Evolutionary conservation across 1,284 basidiomycete species (phyloP).

Genomic region (Pseudozyma sp.): DNA sequence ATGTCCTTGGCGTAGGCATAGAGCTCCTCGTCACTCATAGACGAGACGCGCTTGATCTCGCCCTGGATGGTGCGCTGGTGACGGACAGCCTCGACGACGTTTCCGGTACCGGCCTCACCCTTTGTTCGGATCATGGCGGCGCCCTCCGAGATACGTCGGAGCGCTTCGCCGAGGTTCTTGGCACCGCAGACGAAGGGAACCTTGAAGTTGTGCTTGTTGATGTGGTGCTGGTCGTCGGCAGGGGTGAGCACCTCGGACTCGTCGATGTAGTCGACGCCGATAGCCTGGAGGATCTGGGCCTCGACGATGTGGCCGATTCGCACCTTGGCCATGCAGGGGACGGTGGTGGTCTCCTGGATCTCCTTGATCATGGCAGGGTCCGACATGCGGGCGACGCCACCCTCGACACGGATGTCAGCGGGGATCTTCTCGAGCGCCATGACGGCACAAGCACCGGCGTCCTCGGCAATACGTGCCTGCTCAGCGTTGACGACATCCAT

Average conservation of each 20-base stretch:
- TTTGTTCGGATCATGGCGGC: slow-evolving; percentile 71
- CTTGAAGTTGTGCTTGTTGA: slow-evolving; percentile 75
- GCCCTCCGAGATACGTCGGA: slow-evolving; percentile 95
- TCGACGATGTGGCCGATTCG: slow-evolving; percentile 92
- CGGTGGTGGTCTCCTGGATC: slow-evolving; percentile 78
- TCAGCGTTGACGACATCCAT: slow-evolving; percentile 78
- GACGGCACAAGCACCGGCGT: slow-evolving; percentile 96
- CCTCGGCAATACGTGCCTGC: slow-evolving; percentile 94
- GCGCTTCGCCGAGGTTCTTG: slow-evolving; percentile 81
- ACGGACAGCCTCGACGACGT: slow-evolving; percentile 91
- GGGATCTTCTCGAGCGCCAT: slow-evolving; percentile 91
- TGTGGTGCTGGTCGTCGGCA: slow-evolving; percentile 75
- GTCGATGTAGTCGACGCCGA: slow-evolving; percentile 98
- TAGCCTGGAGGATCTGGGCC: slow-evolving; percentile 85
- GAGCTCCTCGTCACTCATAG: slow-evolving; percentile 91
- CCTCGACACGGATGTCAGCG: slow-evolving; percentile 79
- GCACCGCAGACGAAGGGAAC: slow-evolving; percentile 76
- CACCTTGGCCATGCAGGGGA: slow-evolving; percentile 82
- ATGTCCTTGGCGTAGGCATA: slow-evolving; percentile 90
- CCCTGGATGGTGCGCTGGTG: slow-evolving; percentile 86
- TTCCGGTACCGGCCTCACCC: slow-evolving; percentile 90
- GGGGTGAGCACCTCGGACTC: slow-evolving; percentile 92
- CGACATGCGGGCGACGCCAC: slow-evolving; percentile 68
- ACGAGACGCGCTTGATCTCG: slow-evolving; percentile 85
- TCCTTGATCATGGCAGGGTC: slow-evolving; percentile 95